phyloP scores from a whole-genome alignment of 495 filamentous ascomycete species.

The Alectoria sarmentosa region DNA sequence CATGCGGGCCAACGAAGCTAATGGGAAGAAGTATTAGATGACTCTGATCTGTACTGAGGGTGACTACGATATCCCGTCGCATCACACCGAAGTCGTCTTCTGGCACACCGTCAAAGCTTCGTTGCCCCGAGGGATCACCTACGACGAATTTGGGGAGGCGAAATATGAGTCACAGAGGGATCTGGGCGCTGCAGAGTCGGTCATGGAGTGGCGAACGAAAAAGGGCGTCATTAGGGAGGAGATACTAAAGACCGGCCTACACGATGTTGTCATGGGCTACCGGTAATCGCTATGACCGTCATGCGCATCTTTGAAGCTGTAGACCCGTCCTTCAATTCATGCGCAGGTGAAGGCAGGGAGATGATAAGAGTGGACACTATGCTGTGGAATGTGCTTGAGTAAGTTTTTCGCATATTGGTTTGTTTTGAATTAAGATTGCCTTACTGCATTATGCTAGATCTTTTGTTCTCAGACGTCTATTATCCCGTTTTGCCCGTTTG shows the following conservation, averaged over 20 bases:
- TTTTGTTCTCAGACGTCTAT: background rate
- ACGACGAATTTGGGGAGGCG: slow-evolving; percentile 33
- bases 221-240: slow-evolving; percentile 43
- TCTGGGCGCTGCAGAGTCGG: slow-evolving; percentile 40
- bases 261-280: slow-evolving; percentile 47
- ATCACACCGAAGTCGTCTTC: slow-evolving; percentile 36
- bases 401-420: background rate
- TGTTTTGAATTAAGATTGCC: background rate
- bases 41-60: slow-evolving; percentile 35
- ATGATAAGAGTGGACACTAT: background rate
- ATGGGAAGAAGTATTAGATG: slow-evolving; percentile 27
- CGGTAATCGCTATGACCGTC: slow-evolving; percentile 41
- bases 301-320: slow-evolving; percentile 33
- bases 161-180: slow-evolving; percentile 32
- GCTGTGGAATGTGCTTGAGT: background rate
- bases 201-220: slow-evolving; percentile 40
- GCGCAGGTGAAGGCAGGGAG: background rate
- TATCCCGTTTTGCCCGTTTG: background rate
- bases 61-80: slow-evolving; percentile 37
- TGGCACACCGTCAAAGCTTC: slow-evolving; percentile 42
- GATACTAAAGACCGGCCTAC: slow-evolving; percentile 44
- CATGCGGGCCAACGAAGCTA: slow-evolving; percentile 29
- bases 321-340: background rate
- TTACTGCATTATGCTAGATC: background rate
- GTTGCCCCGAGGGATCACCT: slow-evolving; percentile 26